phyloP scores from a whole-genome alignment of 75 land plant species.

The Pinus albicaulis region DNA sequence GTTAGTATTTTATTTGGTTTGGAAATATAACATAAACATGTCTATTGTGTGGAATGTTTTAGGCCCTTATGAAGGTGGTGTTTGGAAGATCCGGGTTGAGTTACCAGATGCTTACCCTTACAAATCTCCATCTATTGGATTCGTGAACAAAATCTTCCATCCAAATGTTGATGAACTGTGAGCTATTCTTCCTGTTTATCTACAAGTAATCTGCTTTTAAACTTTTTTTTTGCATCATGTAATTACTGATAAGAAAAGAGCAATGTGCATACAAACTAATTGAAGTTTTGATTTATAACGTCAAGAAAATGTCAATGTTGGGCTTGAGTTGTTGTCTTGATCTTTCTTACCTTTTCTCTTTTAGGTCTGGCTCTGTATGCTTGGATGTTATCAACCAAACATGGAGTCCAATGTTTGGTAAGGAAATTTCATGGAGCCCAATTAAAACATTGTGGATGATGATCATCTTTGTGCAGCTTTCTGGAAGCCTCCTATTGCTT shows the following conservation, averaged over 20 bases:
- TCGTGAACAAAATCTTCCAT: constrained; percentile 88
- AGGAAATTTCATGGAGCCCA: background rate
- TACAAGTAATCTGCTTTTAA: background rate
- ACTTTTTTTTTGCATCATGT: background rate
- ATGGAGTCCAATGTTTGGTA: constrained; percentile 91
- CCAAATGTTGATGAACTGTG: constrained; percentile 94
- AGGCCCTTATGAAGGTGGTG: constrained; percentile 92
- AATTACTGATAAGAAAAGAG: background rate
- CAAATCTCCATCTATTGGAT: constrained; percentile 96
- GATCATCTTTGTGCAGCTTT: background rate
- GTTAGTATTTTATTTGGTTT: background rate
- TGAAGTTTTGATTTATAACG: background rate
- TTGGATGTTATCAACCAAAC: constrained; percentile 86
- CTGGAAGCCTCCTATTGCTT: background rate
- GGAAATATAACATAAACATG: background rate
- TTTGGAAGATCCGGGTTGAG: constrained; percentile 91
- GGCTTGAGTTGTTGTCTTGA: constrained; percentile 5
- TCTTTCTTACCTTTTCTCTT: background rate
- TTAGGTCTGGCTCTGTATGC: constrained; percentile 82
- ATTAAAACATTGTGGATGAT: background rate
- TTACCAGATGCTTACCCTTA: constrained; percentile 95
- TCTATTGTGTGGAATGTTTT: constrained; percentile 9
- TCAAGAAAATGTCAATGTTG: background rate
- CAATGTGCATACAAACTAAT: background rate
- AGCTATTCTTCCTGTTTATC: constrained; percentile 15